phyloP scores from a whole-genome alignment of 805 yeast genomes.

The Myxozyma lipomycoides region DNA sequence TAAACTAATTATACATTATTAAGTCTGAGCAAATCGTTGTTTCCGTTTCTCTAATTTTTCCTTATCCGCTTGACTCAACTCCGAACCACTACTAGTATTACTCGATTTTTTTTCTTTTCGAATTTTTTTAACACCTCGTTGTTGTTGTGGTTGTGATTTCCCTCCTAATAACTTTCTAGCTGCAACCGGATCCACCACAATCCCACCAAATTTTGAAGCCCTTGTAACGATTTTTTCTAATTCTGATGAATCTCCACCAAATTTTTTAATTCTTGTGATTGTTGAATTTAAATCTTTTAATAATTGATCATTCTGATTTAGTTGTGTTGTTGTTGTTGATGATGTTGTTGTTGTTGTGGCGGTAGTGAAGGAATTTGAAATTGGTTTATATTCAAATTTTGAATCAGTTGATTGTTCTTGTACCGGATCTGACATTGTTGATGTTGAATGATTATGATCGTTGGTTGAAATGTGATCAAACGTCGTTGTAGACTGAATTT shows the following conservation, averaged over 20 bases:
- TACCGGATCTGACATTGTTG: too few species aligned
- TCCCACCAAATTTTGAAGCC: not conserved
- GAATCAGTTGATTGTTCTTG: too few species aligned
- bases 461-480: too few species aligned
- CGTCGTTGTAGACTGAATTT: too few species aligned
- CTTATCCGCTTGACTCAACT: not conserved
- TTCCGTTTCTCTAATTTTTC: not conserved
- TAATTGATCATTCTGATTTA: not conserved
- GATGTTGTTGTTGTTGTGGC: not conserved
- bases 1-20: not conserved
- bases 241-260: not conserved
- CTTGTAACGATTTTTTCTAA: not conserved
- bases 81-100: too few species aligned
- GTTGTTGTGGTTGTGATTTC: too few species aligned
- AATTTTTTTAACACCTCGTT: not conserved
- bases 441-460: too few species aligned
- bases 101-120: too few species aligned
- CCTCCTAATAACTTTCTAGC: not conserved
- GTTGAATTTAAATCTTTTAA: not conserved
- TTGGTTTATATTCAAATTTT: not conserved
- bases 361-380: not conserved
- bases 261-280: not conserved
- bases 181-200: not conserved
- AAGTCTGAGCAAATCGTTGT: not conserved
- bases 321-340: not conserved